Percentiles rank a stretch among this genome's conserved stretches.
Conservation (phyloP, 164 flowering plant species). For the Magnolia sinica region DNA sequence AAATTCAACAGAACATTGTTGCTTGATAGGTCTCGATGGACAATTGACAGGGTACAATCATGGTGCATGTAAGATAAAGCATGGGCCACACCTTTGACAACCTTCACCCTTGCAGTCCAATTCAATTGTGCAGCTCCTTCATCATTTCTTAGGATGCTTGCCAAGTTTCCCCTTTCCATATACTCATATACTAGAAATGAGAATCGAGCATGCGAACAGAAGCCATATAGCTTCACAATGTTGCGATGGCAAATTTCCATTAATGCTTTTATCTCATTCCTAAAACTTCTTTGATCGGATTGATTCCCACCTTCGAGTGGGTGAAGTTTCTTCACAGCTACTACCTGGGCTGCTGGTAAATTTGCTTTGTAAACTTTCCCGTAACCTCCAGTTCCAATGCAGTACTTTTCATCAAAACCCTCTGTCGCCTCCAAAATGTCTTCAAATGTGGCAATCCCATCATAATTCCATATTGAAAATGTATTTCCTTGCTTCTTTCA, state of each 20-base stretch:
- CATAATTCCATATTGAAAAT: conserved; percentile 24
- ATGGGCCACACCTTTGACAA: conserved; percentile 59
- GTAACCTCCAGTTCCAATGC: conserved; percentile 59
- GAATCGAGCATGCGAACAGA: conserved; percentile 32
- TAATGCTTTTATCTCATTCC: conserved; percentile 48
- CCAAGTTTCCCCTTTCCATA: conserved; percentile 49
- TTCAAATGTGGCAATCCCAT: background rate
- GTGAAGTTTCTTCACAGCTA: conserved; percentile 52
- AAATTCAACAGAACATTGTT: conserved; percentile 54
- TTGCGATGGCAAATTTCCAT: conserved; percentile 60
- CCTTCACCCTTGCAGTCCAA: conserved; percentile 44
- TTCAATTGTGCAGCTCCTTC: conserved; percentile 28
- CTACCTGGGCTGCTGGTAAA: conserved; percentile 33
- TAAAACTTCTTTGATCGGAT: conserved; percentile 18
- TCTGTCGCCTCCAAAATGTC: conserved; percentile 49
- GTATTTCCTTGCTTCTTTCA: conserved; percentile 23
- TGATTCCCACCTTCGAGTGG: conserved; percentile 27
- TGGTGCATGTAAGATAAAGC: conserved; percentile 69
- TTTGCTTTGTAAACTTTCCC: conserved; percentile 53
- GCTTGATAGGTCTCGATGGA: conserved; percentile 52
- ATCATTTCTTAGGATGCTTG: conserved; percentile 31
- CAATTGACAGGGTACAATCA: conserved; percentile 54
- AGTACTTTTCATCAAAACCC: conserved; percentile 40
- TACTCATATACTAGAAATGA: conserved; percentile 59
- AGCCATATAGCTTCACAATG: conserved; percentile 57